These are phyloP conservation scores for Chlamydomonas sphaeroides DNA, from an alignment of 139 green algal genomes.

Conservation along the genomic window DNA sequence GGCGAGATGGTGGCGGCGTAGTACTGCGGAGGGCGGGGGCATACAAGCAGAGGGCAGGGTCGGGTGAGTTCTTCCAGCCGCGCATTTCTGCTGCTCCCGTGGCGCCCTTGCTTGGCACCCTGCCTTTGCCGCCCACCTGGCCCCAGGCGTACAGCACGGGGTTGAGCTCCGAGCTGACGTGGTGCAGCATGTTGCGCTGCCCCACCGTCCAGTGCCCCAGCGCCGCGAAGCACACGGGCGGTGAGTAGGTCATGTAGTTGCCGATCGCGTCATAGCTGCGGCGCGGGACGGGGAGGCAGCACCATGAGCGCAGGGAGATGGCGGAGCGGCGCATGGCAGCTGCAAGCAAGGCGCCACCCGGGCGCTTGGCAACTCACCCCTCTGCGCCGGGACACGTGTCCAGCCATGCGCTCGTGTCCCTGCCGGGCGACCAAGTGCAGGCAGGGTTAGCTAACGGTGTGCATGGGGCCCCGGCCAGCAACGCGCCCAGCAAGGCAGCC, in stretches of 20 bases:
- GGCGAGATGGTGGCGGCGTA: neutral
- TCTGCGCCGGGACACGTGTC: neutral
- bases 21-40: neutral
- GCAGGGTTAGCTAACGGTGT: too few relatives aligned
- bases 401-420: slow-evolving; percentile 9
- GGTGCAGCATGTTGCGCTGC: neutral
- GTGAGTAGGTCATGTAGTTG: slow-evolving; percentile 32
- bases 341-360: too few relatives aligned
- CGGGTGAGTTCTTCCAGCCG: neutral
- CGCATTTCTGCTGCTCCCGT: too few relatives aligned
- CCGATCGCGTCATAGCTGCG: slow-evolving; percentile 37
- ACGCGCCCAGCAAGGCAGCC: too few relatives aligned
- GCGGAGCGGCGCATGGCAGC: too few relatives aligned
- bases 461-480: too few relatives aligned
- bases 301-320: too few relatives aligned
- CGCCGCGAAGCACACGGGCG: slow-evolving; percentile 18
- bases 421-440: too few relatives aligned
- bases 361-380: too few relatives aligned
- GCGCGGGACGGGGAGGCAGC: too few relatives aligned
- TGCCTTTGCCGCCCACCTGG: too few relatives aligned
- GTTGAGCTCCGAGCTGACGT: neutral
- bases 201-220: neutral
- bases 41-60: neutral
- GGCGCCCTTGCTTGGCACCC: too few relatives aligned
- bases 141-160: slow-evolving; percentile 12